phyloP scores from a whole-genome alignment of 1,284 basidiomycete genomes.

The Sporisorium sorghi region DNA sequence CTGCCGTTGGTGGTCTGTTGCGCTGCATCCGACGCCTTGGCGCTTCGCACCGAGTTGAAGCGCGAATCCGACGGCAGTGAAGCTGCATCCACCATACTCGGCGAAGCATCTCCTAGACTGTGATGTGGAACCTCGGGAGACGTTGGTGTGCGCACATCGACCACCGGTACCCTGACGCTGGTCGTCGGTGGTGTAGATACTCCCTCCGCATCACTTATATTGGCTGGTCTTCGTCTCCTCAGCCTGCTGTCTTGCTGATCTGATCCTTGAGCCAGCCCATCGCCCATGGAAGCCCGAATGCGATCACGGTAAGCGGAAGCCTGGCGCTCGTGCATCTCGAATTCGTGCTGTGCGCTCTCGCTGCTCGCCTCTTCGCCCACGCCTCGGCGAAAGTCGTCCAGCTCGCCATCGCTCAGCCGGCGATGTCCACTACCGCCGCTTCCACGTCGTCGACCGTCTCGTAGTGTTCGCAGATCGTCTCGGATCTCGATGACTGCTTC shows the following conservation, averaged over 20 bases:
- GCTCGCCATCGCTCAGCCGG: constrained; percentile 41
- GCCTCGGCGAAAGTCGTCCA: constrained; percentile 42
- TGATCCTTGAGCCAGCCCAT: not conserved
- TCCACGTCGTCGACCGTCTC: constrained; percentile 18
- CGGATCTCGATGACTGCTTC: constrained; percentile 43
- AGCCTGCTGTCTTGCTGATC: constrained; percentile 8
- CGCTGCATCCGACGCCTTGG: not conserved
- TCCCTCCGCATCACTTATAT: not conserved
- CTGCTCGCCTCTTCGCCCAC: constrained; percentile 42
- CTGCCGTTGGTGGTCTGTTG: not conserved
- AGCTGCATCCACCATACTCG: constrained; percentile 14
- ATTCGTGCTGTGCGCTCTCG: constrained; percentile 44
- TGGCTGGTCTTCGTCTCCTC: constrained; percentile 18
- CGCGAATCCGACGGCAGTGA: constrained; percentile 11
- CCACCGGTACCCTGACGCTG: constrained; percentile 3
- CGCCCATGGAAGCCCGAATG: constrained; percentile 32
- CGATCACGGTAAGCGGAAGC: constrained; percentile 37
- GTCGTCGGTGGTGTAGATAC: not conserved
- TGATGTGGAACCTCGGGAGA: constrained; percentile 43
- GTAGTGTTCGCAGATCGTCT: constrained; percentile 18
- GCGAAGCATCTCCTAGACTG: constrained; percentile 22
- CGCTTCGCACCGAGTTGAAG: constrained; percentile 9
- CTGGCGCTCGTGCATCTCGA: constrained; percentile 53
- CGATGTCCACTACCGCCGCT: constrained; percentile 3
- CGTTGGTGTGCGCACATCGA: constrained; percentile 13